Evolutionary conservation across 768 basidiomycete genomes (phyloP).

Genomic region (Crucibulum laeve): DNA sequence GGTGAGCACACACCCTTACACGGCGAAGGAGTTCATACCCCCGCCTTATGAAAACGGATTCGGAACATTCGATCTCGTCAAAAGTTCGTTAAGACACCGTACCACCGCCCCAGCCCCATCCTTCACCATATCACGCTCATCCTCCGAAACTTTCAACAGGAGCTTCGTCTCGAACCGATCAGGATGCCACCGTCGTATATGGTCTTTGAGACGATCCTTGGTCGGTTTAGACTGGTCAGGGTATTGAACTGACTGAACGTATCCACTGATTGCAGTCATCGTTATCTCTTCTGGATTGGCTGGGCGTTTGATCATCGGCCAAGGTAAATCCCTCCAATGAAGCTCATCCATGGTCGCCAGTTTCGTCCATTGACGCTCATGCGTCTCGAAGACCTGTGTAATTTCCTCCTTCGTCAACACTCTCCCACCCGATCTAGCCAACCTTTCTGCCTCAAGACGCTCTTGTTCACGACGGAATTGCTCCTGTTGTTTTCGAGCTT

Average conservation of each 20-base stretch:
- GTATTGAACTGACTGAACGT: conserved; percentile 55
- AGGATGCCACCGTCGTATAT: conserved; percentile 75
- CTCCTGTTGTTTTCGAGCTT: conserved; percentile 63
- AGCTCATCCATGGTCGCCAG: conserved; percentile 37
- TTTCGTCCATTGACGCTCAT: conserved; percentile 59
- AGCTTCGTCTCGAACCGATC: conserved; percentile 76
- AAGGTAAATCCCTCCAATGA: conserved; percentile 67
- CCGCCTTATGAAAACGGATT: neutral
- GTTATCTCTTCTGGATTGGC: conserved; percentile 59
- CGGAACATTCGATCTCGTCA: conserved; percentile 25
- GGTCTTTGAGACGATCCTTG: conserved; percentile 75
- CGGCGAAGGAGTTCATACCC: neutral
- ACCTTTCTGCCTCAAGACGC: conserved; percentile 48
- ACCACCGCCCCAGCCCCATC: conserved; percentile 72
- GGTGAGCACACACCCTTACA: conserved; percentile 1
- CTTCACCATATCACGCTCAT: conserved; percentile 62
- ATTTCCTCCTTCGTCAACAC: conserved; percentile 56
- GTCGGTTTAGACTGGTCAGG: conserved; percentile 48
- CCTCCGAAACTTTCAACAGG: conserved; percentile 57
- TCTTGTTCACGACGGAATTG: conserved; percentile 68
- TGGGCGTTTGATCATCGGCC: conserved; percentile 65
- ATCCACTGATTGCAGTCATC: conserved; percentile 48
- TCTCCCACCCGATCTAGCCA: conserved; percentile 46
- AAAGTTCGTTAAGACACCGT: conserved; percentile 65
- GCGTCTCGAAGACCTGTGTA: conserved; percentile 48